Evolutionary conservation across 2,329 filamentous ascomycete genomes (phyloP).

Genomic region (Xylariaceae sp.): DNA sequence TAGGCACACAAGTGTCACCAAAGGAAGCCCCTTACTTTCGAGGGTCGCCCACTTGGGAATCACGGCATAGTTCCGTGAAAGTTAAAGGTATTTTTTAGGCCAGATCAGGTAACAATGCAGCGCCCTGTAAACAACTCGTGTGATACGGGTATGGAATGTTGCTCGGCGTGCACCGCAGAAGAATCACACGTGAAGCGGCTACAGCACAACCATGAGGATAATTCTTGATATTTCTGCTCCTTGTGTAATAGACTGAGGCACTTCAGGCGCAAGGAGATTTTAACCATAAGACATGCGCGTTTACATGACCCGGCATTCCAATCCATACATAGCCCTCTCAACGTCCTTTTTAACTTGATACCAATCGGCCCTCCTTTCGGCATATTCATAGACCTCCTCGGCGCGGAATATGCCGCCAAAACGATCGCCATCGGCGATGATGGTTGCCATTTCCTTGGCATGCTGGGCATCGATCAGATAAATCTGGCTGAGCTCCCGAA

Average conservation of each 20-base stretch:
- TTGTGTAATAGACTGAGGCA: not conserved
- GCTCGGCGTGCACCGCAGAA: too few species aligned
- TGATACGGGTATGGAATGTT: too few species aligned
- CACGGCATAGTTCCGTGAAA: too few species aligned
- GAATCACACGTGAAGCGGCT: too few species aligned
- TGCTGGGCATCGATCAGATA: constrained; percentile 85
- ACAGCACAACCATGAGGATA: not conserved
- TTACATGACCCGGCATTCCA: constrained; percentile 83
- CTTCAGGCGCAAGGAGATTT: not conserved
- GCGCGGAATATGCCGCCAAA: constrained; percentile 91
- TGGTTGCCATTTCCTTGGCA: constrained; percentile 89
- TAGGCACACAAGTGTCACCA: too few species aligned
- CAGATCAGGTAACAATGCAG: too few species aligned
- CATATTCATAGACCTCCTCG: constrained; percentile 97
- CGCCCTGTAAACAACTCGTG: too few species aligned
- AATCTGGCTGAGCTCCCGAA: constrained; percentile 90
- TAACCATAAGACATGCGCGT: not conserved
- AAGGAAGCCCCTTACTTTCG: too few species aligned
- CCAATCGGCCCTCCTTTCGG: constrained; percentile 91
- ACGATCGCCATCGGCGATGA: constrained; percentile 86
- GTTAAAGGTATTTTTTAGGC: too few species aligned
- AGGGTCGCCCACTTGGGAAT: too few species aligned
- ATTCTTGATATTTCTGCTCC: not conserved
- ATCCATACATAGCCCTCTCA: constrained; percentile 94
- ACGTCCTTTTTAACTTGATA: constrained; percentile 83